A percentile compares a stretch with the other conserved stretches of the same genome.
Evolutionary conservation across 148 eudicot species (phyloP).

Genomic region (Agrostemma githago): DNA sequence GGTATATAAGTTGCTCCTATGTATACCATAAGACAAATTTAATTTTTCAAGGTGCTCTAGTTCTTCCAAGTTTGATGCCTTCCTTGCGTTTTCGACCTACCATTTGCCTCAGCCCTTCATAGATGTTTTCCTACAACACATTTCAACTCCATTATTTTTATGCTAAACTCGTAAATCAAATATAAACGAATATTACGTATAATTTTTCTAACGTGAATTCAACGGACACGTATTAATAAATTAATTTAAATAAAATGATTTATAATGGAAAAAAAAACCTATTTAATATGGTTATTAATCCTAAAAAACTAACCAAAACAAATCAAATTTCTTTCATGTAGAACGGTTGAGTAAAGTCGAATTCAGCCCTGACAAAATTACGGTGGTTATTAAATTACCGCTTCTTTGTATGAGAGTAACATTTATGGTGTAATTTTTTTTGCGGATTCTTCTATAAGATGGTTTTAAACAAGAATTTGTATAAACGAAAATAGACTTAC

Average conservation of each 20-base stretch:
- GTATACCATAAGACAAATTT: background rate
- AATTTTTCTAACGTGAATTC: too few species aligned
- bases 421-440: too few species aligned
- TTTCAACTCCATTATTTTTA: background rate
- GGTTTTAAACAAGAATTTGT: background rate
- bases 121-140: constrained; percentile 25
- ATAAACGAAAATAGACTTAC: constrained; percentile 26
- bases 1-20: background rate
- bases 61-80: constrained; percentile 16
- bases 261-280: too few species aligned
- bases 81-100: constrained; percentile 32
- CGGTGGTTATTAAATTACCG: too few species aligned
- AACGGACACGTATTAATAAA: too few species aligned
- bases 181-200: background rate
- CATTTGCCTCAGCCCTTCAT: constrained; percentile 42
- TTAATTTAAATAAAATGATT: background rate
- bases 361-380: too few species aligned
- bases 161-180: background rate
- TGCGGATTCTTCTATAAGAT: background rate
- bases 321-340: too few species aligned
- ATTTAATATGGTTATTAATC: background rate
- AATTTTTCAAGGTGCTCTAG: background rate
- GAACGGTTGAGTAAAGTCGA: too few species aligned
- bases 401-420: too few species aligned
- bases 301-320: too few species aligned